These are phyloP conservation scores for Tephrocybe sp. DNA, from an alignment of 768 basidiomycete genomes.

Conservation along the genomic window DNA sequence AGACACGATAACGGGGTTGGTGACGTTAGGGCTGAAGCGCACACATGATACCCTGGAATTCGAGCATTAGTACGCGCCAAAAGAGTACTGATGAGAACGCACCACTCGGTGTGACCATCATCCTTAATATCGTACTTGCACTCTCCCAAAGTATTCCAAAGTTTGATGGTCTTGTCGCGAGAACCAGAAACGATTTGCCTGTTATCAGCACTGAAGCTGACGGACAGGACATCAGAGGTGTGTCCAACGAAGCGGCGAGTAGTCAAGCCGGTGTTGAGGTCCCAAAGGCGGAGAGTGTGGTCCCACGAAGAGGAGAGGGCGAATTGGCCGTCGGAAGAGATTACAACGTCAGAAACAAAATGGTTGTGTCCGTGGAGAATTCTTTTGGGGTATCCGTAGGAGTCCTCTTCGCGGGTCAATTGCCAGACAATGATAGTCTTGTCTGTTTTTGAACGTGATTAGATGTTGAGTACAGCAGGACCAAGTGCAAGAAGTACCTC, in stretches of 20 bases:
- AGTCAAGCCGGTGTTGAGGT: slow-evolving; percentile 95
- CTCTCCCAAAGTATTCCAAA: slow-evolving; percentile 99
- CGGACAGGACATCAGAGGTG: slow-evolving; percentile 95
- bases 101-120: slow-evolving; percentile 97
- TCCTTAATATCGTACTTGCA: slow-evolving; percentile 99
- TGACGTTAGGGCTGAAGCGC: slow-evolving; percentile 96
- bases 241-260: slow-evolving; percentile 98
- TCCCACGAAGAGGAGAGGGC: slow-evolving; percentile 99
- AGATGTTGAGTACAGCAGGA: slow-evolving; percentile 8
- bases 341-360: slow-evolving; percentile 98
- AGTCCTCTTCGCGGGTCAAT: slow-evolving; percentile 88
- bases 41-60: slow-evolving; percentile 92
- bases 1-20: slow-evolving; percentile 98
- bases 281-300: slow-evolving; percentile 99
- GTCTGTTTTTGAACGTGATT: slow-evolving; percentile 56
- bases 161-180: slow-evolving; percentile 96
- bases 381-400: slow-evolving; percentile 95
- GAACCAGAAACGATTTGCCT: slow-evolving; percentile 99
- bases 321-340: slow-evolving; percentile 99
- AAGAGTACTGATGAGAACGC: slow-evolving; percentile 20
- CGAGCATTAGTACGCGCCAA: slow-evolving; percentile 3
- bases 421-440: slow-evolving; percentile 99
- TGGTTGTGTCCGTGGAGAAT: slow-evolving; percentile 99
- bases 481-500: slow-evolving; percentile 58
- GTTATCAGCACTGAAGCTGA: slow-evolving; percentile 99